phyloP scores from a whole-genome alignment of 257 asterid species.

The Anisodus tanguticus region DNA sequence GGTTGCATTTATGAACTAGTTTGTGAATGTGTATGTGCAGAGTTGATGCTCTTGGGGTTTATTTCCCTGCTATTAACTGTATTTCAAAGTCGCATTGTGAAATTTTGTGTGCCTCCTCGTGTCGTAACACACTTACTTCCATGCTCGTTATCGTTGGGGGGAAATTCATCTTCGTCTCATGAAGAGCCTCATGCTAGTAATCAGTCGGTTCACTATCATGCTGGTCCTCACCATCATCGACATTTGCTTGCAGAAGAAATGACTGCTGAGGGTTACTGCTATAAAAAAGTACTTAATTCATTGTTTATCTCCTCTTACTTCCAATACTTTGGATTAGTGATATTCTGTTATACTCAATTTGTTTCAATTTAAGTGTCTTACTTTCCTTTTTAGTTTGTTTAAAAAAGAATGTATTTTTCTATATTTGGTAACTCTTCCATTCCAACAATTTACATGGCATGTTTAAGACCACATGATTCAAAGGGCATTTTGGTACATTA shows the following conservation, averaged over 20 bases:
- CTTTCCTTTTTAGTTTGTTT: too few relatives aligned
- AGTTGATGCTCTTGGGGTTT: conserved; percentile 61
- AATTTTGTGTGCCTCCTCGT: conserved; percentile 42
- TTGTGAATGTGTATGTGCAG: conserved; percentile 37
- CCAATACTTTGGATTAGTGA: not conserved
- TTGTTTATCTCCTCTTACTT: conserved; percentile 8
- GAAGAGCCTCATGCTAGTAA: conserved; percentile 30
- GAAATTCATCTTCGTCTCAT: conserved; percentile 23
- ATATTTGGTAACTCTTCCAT: too few relatives aligned
- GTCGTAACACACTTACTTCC: conserved; percentile 46
- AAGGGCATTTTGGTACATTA: too few relatives aligned
- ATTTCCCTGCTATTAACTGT: conserved; percentile 54
- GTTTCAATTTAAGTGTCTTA: too few relatives aligned
- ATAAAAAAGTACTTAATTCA: not conserved
- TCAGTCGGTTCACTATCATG: conserved; percentile 7
- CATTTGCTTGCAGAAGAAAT: conserved; percentile 12
- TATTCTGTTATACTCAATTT: not conserved
- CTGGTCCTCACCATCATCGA: conserved; percentile 22
- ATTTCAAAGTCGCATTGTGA: conserved; percentile 40
- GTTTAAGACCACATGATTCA: too few relatives aligned
- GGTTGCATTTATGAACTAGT: conserved; percentile 26
- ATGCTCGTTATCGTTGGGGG: conserved; percentile 32
- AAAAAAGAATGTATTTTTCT: too few relatives aligned
- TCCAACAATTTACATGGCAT: too few relatives aligned
- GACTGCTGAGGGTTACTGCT: conserved; percentile 9